Evolutionary conservation across 768 basidiomycete genomes (phyloP).

Genomic region (Suillus weaverae): DNA sequence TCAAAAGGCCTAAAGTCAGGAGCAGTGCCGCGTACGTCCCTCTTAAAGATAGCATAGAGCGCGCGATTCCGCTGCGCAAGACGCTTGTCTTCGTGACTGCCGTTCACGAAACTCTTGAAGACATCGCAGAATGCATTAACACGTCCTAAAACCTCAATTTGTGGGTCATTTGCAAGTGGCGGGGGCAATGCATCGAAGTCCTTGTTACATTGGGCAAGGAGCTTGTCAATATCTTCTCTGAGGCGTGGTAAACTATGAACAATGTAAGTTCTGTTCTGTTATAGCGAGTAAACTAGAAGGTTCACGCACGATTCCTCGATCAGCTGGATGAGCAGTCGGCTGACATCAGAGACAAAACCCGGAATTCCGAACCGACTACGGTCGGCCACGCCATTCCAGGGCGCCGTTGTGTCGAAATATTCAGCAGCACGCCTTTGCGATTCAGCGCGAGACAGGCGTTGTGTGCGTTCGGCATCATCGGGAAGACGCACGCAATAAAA

Average conservation of each 20-base stretch:
- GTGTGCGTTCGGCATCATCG: conserved; percentile 35
- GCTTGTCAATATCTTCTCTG: conserved; percentile 22
- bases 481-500: conserved; percentile 48
- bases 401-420: conserved; percentile 36
- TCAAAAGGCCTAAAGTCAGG: conserved; percentile 38
- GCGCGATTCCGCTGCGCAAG: conserved; percentile 35
- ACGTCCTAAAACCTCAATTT: conserved; percentile 36
- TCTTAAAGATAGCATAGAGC: conserved; percentile 31
- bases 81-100: conserved; percentile 20
- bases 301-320: conserved; percentile 32
- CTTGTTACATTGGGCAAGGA: conserved; percentile 26
- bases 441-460: conserved; percentile 28
- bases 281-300: not conserved
- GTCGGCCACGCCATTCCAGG: conserved; percentile 35
- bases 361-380: conserved; percentile 37
- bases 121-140: conserved; percentile 35
- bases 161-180: conserved; percentile 34
- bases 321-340: conserved; percentile 35
- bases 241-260: conserved; percentile 32
- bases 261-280: not conserved
- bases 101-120: conserved; percentile 30
- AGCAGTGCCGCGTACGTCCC: conserved; percentile 31
- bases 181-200: conserved; percentile 32
- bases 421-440: conserved; percentile 36
- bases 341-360: conserved; percentile 36